Evolutionary conservation across 805 yeast genomes (phyloP).

Genomic region (Cyberlindnera maritima): DNA sequence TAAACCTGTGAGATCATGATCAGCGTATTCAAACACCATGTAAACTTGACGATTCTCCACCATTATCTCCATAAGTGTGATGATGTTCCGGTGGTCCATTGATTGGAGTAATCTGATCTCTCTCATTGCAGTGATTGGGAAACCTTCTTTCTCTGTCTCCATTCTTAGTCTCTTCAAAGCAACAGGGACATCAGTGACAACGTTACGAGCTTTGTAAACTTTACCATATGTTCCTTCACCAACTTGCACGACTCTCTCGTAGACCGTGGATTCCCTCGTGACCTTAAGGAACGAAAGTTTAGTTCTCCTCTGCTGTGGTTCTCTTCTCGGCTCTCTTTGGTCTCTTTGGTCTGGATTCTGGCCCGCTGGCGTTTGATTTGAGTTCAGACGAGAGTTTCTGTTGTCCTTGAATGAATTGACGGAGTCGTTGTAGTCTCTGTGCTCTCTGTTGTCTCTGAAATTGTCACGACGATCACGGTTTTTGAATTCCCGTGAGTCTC

Average conservation of each 20-base stretch:
- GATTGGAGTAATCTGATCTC: slow-evolving; percentile 85
- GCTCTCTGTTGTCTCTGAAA: slow-evolving; percentile 2
- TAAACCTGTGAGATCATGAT: slow-evolving; percentile 89
- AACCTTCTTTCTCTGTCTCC: slow-evolving; percentile 89
- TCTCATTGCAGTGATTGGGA: slow-evolving; percentile 92
- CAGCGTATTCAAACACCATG: slow-evolving; percentile 93
- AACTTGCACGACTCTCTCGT: slow-evolving; percentile 78
- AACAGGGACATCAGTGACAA: slow-evolving; percentile 64
- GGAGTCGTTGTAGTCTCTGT: neutral
- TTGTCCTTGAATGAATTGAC: neutral
- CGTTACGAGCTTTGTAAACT: slow-evolving; percentile 84
- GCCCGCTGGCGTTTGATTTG: neutral
- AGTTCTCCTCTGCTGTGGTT: neutral
- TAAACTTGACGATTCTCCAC: slow-evolving; percentile 68
- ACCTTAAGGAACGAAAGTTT: slow-evolving; percentile 23
- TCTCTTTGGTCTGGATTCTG: slow-evolving; percentile 2
- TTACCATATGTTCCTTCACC: slow-evolving; percentile 99
- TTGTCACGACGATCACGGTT: neutral
- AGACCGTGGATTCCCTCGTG: slow-evolving; percentile 33
- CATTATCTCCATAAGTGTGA: slow-evolving; percentile 86
- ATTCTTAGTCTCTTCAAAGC: slow-evolving; percentile 84
- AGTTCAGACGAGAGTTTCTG: neutral
- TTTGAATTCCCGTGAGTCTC: too few relatives aligned
- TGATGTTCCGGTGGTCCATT: slow-evolving; percentile 77
- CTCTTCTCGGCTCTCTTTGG: neutral